Evolutionary conservation across 73 alveolate species (phyloP), one percentile per base, ranked within the genome.

Genomic region (Durusdinium trenchii): DNA sequence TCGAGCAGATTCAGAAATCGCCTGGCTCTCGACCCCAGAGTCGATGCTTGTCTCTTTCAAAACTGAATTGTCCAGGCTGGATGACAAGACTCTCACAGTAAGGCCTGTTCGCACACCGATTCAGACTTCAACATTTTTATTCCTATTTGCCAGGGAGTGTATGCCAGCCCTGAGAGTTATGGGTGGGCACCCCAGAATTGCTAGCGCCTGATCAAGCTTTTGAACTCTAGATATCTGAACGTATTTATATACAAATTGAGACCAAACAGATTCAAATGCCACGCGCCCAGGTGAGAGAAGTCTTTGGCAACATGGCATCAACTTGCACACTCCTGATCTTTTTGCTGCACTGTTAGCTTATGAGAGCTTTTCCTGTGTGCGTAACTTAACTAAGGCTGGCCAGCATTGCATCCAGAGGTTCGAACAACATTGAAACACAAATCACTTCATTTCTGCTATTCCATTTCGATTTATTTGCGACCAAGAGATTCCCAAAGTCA

Each of bases 111-210:
- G n/a, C n/a, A n/a, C n/a, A n/a, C n/a, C n/a, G n/a, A n/a, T n/a
- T n/a, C n/a, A n/a, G n/a, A n/a, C n/a, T n/a, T n/a, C n/a, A n/a
- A n/a, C n/a, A n/a, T n/a, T n/a, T n/a, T n/a, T 35, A 57, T 30
- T 5, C 64, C 47, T 23, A 32, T 78, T n/a, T n/a, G 16, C 46
- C 54, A 87, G 95, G 95, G 85, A 87, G 38, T 87, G 85, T 84
- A 87, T 87, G 95, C 50, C 71, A 36, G 84, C 83, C 35, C 67
- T 87, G 45, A 61, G 46, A n/a, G 47, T 42, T 16, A 12, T 87
- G 84, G 95, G 95, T 61, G 45, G 51, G 54, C 61, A 45, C 48
- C 95, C n/a, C 46, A n/a, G 95, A 45, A 26, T 3, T 38, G 54
- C 28, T 10, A 51, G 35, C 14, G 35, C 3, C 16, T 36, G 85